A percentile compares a stretch with the other conserved stretches of the same genome.
Evolutionary conservation across 2,329 filamentous ascomycete species (phyloP).

Genomic region (Alternaria brassicicola): DNA sequence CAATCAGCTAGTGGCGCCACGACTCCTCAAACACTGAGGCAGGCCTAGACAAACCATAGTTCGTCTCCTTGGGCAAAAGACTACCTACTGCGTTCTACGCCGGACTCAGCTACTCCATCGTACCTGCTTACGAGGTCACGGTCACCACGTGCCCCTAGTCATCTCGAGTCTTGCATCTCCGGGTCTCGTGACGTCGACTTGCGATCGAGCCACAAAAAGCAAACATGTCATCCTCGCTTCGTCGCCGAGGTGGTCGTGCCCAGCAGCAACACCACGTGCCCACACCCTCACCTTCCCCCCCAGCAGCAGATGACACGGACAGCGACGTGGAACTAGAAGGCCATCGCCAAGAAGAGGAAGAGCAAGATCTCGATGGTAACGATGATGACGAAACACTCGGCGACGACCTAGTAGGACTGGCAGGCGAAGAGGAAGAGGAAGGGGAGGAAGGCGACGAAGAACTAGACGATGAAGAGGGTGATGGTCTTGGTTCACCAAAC

Average conservation of each 20-base stretch:
- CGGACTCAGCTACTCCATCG: not conserved
- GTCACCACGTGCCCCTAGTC: not conserved
- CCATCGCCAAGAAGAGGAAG: constrained; percentile 22
- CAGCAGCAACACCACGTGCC: constrained; percentile 22
- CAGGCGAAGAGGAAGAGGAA: constrained; percentile 49
- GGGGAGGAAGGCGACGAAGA: constrained; percentile 54
- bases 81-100: not conserved
- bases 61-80: not conserved
- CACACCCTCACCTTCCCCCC: constrained; percentile 21
- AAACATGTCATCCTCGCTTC: constrained; percentile 39
- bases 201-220: constrained; percentile 4
- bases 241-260: constrained; percentile 20
- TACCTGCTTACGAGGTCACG: not conserved
- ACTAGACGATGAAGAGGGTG: constrained; percentile 45
- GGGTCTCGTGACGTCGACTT: constrained; percentile 10
- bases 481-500: constrained; percentile 25
- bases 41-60: not conserved
- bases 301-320: constrained; percentile 30
- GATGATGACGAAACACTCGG: constrained; percentile 24
- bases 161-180: not conserved
- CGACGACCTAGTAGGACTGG: constrained; percentile 32
- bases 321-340: constrained; percentile 33
- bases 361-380: not conserved
- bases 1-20: not conserved
- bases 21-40: not conserved